Conservation (phyloP, 306 rosid genomes). For the Nissolia schottii region DNA sequence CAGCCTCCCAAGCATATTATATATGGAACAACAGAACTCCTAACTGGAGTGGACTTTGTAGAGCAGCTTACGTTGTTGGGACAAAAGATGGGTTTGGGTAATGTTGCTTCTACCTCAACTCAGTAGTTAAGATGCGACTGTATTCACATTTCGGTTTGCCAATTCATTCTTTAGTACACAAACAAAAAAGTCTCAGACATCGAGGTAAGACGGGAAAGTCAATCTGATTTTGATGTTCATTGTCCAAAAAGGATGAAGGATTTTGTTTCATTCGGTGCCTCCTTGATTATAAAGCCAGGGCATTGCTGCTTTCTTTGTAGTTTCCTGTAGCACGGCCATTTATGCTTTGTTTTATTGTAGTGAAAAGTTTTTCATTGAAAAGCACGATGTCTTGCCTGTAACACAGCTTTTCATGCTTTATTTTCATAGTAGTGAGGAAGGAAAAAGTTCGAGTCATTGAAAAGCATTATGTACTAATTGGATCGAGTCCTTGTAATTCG, state of each 20-base stretch:
- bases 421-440: constrained; percentile 2
- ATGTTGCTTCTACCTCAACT: constrained; percentile 43
- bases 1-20: constrained; percentile 81
- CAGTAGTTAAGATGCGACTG: constrained; percentile 36
- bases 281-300: constrained; percentile 28
- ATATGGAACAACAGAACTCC: constrained; percentile 90
- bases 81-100: constrained; percentile 89
- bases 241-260: constrained; percentile 25
- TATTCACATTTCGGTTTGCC: constrained; percentile 8
- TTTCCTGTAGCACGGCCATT: constrained; percentile 17
- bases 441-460: constrained; percentile 22
- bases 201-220: constrained; percentile 17
- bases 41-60: constrained; percentile 87
- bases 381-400: neutral
- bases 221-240: constrained; percentile 16
- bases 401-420: constrained; percentile 20
- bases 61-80: constrained; percentile 87
- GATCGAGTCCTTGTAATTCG: constrained; percentile 17
- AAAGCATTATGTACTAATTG: constrained; percentile 23
- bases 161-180: constrained; percentile 24
- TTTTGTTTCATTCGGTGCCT: neutral
- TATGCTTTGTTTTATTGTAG: constrained; percentile 23
- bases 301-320: constrained; percentile 16
- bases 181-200: constrained; percentile 9
- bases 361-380: constrained; percentile 19